Evolutionary conservation across 345 rosid species (phyloP).

Genomic region (Microthlaspi erraticum): DNA sequence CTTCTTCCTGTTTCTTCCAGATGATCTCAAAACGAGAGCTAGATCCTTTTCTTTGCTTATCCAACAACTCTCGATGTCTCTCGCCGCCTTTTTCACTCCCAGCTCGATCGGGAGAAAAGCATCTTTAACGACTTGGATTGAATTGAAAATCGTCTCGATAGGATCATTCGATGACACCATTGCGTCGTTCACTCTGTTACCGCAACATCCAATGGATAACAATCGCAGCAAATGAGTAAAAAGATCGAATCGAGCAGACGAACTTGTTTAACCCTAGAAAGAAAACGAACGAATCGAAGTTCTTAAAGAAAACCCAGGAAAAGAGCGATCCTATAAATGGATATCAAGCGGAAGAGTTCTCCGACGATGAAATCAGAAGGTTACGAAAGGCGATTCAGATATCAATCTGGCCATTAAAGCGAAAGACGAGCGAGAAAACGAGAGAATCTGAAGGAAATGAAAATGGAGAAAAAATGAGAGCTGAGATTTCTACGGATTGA

Average conservation of each 20-base stretch:
- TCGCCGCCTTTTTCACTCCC: conserved; percentile 68
- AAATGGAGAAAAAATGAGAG: conserved; percentile 20
- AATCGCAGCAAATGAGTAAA: not conserved
- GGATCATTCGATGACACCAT: conserved; percentile 82
- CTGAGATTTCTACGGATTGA: conserved; percentile 23
- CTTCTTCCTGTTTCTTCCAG: conserved; percentile 46
- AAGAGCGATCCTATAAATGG: not conserved
- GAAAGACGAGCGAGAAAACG: not conserved
- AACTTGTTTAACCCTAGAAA: conserved; percentile 37
- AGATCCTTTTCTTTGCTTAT: conserved; percentile 49
- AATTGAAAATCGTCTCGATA: conserved; percentile 60
- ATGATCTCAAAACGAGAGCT: conserved; percentile 41
- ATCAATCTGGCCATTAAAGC: conserved; percentile 2
- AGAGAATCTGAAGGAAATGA: conserved; percentile 12
- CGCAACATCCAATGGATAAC: conserved; percentile 37
- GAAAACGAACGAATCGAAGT: conserved; percentile 19
- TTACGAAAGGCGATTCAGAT: conserved; percentile 33
- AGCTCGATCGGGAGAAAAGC: conserved; percentile 66
- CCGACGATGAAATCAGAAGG: conserved; percentile 12
- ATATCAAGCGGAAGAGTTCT: conserved; percentile 13
- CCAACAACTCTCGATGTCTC: conserved; percentile 72
- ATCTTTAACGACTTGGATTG: conserved; percentile 75
- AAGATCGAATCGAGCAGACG: conserved; percentile 21
- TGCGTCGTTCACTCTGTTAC: conserved; percentile 27
- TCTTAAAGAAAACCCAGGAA: not conserved